Evolutionary conservation across 495 filamentous ascomycete species (phyloP).

Genomic region (Podospora tetraspora): DNA sequence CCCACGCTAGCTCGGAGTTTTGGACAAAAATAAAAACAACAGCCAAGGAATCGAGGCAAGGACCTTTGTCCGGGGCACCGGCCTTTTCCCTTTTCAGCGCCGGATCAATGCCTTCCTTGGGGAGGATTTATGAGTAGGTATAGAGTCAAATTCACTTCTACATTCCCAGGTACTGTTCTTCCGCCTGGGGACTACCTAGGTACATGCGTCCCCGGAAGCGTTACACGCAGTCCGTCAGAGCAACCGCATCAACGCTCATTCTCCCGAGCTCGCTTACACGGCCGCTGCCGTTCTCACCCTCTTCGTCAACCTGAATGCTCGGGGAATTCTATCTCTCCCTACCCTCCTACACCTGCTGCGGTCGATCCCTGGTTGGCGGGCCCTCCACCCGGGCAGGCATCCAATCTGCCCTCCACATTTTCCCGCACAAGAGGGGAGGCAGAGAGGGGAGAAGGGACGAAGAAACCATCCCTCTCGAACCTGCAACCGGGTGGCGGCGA

Average conservation of each 20-base stretch:
- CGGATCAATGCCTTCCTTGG: not conserved
- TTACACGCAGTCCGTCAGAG: not conserved
- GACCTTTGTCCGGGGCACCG: not conserved
- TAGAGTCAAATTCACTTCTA: not conserved
- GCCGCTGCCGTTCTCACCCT: not conserved
- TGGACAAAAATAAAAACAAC: not conserved
- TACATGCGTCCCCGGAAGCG: not conserved
- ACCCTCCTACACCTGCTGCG: not conserved
- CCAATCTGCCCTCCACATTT: not conserved
- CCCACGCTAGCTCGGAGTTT: not conserved
- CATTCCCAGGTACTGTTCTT: not conserved
- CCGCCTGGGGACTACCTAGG: not conserved
- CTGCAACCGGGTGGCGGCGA: constrained; percentile 1
- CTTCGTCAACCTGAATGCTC: not conserved
- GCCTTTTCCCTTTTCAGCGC: not conserved
- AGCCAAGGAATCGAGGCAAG: not conserved
- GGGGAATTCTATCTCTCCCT: not conserved
- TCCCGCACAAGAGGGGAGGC: not conserved
- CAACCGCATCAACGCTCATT: not conserved
- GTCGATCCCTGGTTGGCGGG: constrained; percentile 6
- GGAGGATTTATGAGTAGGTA: no score
- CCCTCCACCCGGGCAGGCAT: not conserved
- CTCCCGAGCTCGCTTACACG: constrained; percentile 6
- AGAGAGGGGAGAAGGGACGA: not conserved
- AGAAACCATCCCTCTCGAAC: constrained; percentile 7